Base-by-base conservation (phyloP, 106 monocot species). In the Phalaenopsis aphrodite region DNA sequence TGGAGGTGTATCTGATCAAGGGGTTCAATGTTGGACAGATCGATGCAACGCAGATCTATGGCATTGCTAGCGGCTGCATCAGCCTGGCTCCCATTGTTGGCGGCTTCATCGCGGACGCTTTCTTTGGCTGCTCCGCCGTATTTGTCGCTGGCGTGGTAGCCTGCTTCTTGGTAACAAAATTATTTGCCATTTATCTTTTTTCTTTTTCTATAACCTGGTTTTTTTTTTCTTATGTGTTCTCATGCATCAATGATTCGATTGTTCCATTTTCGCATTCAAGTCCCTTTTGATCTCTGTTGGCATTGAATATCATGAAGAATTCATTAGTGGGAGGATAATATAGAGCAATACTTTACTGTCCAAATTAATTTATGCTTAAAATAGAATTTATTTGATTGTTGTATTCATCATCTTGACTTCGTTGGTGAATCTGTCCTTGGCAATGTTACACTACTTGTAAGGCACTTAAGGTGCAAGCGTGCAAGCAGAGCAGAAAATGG, bases 1-100 rank as follows among this genome's bases (percentile, higher is more conserved):
- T 94, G 19, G 56, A 86, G 5, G 94, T 94, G 21, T 91, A 89
- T 80, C 76, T 94, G 38, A 86, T 91, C n/a, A 48, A 86, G 75
- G 43, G 77, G 41, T 94, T 79, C 85, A 86, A 91, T 79, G 78
- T 94, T 17, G 83, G 81, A 67, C 88, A 85, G 78, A 85, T 94
- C 39, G 89, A 91, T 58, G 91, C 91, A 0, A 84, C 93, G 0
- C 91, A 91, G 77, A 87, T 94, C 64, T 41, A 21, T 38, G 89
- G 85, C 84, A 83, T 91, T 78, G 55, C 86, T 75, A 79, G 30
- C 78, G 94, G 88, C 61, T 85, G 87, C 78, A 56, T 41, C 57
- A 85, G 66, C 81, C 41, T 91, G n/a, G 83, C 94, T 17, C 94
- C 94, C 2, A 49, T 94, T 36, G 80, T 42, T 65, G 91, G 91